These are phyloP conservation scores for Linaria vulgaris DNA, from an alignment of 257 asterid genomes.

Conservation along the genomic window DNA sequence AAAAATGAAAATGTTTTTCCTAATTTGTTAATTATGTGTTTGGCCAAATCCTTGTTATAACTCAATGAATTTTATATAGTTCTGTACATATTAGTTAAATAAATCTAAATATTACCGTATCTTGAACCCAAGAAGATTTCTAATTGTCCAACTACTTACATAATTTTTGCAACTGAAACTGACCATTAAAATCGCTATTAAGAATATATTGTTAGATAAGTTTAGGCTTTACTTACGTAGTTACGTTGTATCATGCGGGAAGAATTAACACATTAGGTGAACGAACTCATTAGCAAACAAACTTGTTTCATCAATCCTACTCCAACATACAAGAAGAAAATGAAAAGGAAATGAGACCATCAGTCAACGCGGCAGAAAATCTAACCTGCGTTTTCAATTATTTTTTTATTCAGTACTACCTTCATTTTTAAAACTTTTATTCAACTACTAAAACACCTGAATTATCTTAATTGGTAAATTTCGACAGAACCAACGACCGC, in stretches of 20 bases:
- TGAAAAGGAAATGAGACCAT: background rate
- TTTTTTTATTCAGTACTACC: background rate
- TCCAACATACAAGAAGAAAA: background rate
- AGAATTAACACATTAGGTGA: conserved; percentile 44
- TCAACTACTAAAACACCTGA: too few species aligned
- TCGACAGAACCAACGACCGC: too few species aligned
- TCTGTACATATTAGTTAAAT: too few species aligned
- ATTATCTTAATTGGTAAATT: too few species aligned
- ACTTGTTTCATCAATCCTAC: conserved; percentile 24
- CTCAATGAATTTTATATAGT: too few species aligned
- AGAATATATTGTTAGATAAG: conserved; percentile 27
- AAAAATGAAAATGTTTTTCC: background rate
- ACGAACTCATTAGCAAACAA: conserved; percentile 42
- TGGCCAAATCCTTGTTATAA: too few species aligned
- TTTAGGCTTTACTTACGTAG: conserved; percentile 31
- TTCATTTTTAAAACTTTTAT: too few species aligned
- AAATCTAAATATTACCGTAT: conserved; percentile 11
- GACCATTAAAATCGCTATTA: conserved; percentile 25
- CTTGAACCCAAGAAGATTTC: conserved; percentile 6
- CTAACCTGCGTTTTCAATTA: background rate
- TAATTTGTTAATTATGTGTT: too few species aligned
- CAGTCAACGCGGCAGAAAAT: background rate
- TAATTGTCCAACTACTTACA: conserved; percentile 38
- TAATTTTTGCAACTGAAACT: conserved; percentile 33
- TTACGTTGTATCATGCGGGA: conserved; percentile 10